Conservation (phyloP, 2,329 filamentous ascomycete genomes). For the Sarocladium strictum region DNA sequence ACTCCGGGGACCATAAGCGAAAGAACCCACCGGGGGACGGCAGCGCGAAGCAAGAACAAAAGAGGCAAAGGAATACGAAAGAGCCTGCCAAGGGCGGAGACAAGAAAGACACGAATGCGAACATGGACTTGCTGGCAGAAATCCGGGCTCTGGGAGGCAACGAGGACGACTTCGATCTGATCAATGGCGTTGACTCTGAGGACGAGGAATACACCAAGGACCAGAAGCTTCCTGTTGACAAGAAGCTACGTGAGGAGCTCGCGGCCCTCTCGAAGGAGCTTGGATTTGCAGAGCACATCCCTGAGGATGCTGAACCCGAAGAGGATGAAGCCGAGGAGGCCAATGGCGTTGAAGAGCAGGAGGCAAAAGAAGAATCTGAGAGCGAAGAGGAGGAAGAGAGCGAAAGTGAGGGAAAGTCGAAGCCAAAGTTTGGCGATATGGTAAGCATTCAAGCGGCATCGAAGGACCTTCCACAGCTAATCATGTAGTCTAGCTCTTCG, state of each 20-base stretch:
- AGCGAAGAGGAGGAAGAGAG: conserved; percentile 21
- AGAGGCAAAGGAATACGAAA: conserved; percentile 29
- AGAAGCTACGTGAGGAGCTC: conserved; percentile 30
- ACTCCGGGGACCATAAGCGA: conserved; percentile 33
- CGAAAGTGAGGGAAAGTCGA: conserved; percentile 20
- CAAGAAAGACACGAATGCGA: conserved; percentile 27
- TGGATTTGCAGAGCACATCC: conserved; percentile 27
- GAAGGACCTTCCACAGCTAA: conserved; percentile 25
- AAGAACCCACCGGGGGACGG: conserved; percentile 34
- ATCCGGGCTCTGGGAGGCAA: conserved; percentile 61
- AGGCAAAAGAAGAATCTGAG: conserved; percentile 24
- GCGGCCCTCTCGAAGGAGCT: conserved; percentile 33
- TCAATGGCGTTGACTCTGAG: conserved; percentile 44
- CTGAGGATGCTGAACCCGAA: conserved; percentile 31
- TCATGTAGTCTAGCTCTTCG: conserved; percentile 40
- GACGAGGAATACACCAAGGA: conserved; percentile 28
- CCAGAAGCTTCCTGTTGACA: conserved; percentile 33
- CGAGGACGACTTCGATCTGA: conserved; percentile 56
- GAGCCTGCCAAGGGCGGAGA: conserved; percentile 16
- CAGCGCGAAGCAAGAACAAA: conserved; percentile 26
- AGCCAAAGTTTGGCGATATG: conserved; percentile 22
- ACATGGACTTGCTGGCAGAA: conserved; percentile 46
- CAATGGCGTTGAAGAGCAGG: conserved; percentile 25
- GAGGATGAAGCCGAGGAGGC: conserved; percentile 31
- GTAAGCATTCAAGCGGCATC: conserved; percentile 19